Base-by-base conservation (phyloP, 495 filamentous ascomycete genomes). In the Hypoxylon rickii region DNA sequence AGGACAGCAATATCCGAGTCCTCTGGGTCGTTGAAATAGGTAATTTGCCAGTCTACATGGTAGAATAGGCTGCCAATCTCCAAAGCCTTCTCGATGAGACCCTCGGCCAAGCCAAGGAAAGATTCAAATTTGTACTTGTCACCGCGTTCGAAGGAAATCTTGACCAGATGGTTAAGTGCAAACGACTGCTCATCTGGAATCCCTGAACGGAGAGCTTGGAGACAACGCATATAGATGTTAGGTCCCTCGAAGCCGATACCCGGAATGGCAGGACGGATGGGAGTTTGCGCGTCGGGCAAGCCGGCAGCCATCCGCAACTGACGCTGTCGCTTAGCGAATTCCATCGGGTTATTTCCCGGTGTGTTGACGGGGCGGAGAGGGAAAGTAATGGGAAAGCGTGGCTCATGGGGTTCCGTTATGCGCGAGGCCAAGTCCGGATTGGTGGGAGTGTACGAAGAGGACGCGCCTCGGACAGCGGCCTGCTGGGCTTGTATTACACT, bases 81-180 rank as follows among this genome's bases (percentile, higher is more conserved):
- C 15, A 96, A 76, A 3, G 88, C 83, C 65, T 91, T 93, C 59
- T 89, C 86, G 59, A 96, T 87, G 18, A 99, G 78, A 10, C 88
- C 88, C 66, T 97, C 94, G 1, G 90, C 90, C 29, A 99, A 78
- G 24, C 90, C 84, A n/a, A 88, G 86, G 64, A 96, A 97, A 2
- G 86, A 84, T 51, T 96, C 92, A 51, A 96, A 96, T 56, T 89
- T 88, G 71, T 95, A 96, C 65, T 96, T 96, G 66, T 97, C 95
- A 21, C 92, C 93, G 22, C 90, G 81, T 68, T 97, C 92, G 49
- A 89, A 91, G 0, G 92, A 96, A 13, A 96, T 96, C 68, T 96
- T 94, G 51, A 97, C 92, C 10, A 99, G 75, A 66, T 97, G 93
- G 51, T 91, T 90, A 13, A 97, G 73, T 0, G 90, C 91, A 69